Percentiles rank a stretch among this genome's conserved stretches.
Conservation (phyloP, 2,329 filamentous ascomycete genomes). For the Talaromyces sp. region DNA sequence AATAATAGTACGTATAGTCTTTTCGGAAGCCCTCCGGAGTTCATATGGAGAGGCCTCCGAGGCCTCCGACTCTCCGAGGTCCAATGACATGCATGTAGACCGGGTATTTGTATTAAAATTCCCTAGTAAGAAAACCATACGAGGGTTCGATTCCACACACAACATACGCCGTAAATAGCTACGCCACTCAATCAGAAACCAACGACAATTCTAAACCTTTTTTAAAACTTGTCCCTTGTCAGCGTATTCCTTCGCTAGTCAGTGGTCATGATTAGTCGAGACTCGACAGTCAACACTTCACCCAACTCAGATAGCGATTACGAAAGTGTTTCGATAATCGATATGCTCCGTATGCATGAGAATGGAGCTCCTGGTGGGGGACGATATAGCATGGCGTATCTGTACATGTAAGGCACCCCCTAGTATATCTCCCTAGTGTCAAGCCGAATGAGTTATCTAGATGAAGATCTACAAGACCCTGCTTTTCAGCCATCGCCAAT, state of each 20-base stretch:
- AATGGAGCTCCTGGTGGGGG: neutral
- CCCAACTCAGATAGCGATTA: neutral
- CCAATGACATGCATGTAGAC: neutral
- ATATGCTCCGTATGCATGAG: neutral
- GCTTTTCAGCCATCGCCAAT: neutral
- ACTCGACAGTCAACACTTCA: neutral
- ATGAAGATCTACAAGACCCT: neutral
- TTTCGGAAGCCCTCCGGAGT: neutral
- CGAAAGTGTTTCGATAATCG: neutral
- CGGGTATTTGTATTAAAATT: neutral
- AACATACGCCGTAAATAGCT: neutral
- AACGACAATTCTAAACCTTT: neutral
- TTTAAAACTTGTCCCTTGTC: neutral
- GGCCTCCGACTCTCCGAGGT: neutral
- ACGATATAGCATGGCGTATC: too few species aligned
- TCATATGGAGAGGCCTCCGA: too few species aligned
- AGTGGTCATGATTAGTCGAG: too few species aligned
- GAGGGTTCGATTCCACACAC: neutral
- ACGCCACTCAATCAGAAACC: neutral
- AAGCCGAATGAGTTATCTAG: too few species aligned
- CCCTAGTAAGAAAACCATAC: neutral
- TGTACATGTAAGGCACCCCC: neutral
- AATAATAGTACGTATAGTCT: neutral
- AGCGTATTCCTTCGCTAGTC: neutral
- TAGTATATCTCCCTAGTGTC: too few species aligned